phyloP scores from a whole-genome alignment of 129 eudicot species.

The Sambucus nigra region DNA sequence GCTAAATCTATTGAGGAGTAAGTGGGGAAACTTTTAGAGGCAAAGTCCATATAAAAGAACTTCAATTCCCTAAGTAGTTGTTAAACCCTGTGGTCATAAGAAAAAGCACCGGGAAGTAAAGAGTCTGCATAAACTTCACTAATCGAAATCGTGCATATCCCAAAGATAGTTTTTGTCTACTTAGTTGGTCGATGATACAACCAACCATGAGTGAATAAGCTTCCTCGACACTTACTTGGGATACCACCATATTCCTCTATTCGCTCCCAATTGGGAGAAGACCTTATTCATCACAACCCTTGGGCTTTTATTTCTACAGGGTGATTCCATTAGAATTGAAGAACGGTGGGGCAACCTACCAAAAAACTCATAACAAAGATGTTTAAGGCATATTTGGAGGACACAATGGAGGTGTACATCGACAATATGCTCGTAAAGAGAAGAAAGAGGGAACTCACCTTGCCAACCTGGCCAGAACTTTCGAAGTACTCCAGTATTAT shows the following conservation, averaged over 20 bases:
- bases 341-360: too few species aligned
- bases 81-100: background rate
- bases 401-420: too few species aligned
- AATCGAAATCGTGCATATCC: background rate
- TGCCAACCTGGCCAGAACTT: background rate
- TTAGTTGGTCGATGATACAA: background rate
- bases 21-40: too few species aligned
- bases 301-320: background rate
- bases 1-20: too few species aligned
- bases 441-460: background rate
- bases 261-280: too few species aligned
- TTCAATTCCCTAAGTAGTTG: too few species aligned
- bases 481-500: background rate
- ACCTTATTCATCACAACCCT: too few species aligned
- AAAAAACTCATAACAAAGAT: background rate
- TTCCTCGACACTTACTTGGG: background rate
- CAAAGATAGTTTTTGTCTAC: background rate
- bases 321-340: background rate
- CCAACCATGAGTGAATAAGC: too few species aligned
- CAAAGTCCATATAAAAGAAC: too few species aligned
- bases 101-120: background rate
- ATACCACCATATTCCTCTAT: background rate
- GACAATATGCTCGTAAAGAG: background rate
- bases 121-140: background rate
- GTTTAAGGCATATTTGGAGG: background rate